Evolutionary conservation across 805 yeast genomes (phyloP).

Genomic region (Candida palmyrensis): DNA sequence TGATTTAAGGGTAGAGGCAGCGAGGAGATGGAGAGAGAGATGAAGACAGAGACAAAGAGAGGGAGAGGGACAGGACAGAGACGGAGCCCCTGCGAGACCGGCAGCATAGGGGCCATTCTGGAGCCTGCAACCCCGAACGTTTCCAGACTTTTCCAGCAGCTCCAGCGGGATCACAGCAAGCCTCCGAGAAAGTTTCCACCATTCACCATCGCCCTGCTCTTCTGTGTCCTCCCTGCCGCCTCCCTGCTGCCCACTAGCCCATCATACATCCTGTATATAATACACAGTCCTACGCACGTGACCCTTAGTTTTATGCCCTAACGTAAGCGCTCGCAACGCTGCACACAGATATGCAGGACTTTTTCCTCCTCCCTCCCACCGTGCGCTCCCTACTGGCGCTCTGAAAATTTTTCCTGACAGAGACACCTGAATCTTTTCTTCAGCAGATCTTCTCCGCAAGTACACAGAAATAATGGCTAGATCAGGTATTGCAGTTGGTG

Average conservation of each 20-base stretch:
- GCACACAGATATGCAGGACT: not conserved
- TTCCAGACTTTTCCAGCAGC: no score
- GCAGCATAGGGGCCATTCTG: no score
- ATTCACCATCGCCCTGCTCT: no score
- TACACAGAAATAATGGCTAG: constrained; percentile 48
- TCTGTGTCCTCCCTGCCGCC: no score
- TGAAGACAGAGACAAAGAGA: not conserved
- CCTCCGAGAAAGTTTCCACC: no score
- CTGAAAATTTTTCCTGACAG: constrained; percentile 6
- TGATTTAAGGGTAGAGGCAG: no score
- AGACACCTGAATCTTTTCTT: not conserved
- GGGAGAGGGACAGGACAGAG: not conserved
- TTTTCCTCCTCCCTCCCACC: not conserved
- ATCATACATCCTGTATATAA: constrained; percentile 5
- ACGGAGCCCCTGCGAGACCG: not conserved
- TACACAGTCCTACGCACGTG: constrained; percentile 1
- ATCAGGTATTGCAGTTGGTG: constrained; percentile 94
- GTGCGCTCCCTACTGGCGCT: constrained; percentile 10
- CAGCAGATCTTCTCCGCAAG: not conserved
- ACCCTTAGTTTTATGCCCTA: constrained; percentile 1
- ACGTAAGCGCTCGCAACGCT: not conserved
- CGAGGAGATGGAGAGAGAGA: not conserved
- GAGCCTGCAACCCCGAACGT: no score
- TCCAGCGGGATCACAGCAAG: no score
- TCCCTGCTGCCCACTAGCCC: no score